A percentile compares a stretch with the other conserved stretches of the same genome.
These are phyloP conservation scores for Ganoderma sinense DNA, from an alignment of 1,284 basidiomycete genomes.

Conservation along the genomic window DNA sequence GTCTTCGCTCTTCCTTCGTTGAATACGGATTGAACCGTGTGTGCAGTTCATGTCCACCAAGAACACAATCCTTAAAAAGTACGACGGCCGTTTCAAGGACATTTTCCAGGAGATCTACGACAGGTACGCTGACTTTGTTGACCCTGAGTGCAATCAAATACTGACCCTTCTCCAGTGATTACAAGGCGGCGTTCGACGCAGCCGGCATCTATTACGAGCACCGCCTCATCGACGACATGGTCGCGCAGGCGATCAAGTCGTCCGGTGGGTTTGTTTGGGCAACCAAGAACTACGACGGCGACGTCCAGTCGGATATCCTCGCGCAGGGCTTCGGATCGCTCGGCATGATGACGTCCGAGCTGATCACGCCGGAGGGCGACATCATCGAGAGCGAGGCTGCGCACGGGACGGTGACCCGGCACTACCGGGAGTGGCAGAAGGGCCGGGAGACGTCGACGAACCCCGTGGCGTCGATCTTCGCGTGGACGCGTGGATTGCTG, in stretches of 20 bases:
- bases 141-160: background rate
- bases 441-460: slow-evolving; percentile 97
- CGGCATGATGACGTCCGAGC: slow-evolving; percentile 98
- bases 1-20: background rate
- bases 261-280: slow-evolving; percentile 98
- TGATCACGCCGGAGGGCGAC: slow-evolving; percentile 95
- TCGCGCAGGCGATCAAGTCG: slow-evolving; percentile 97
- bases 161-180: slow-evolving; percentile 50
- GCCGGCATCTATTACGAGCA: slow-evolving; percentile 97
- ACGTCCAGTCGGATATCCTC: slow-evolving; percentile 92
- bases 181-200: slow-evolving; percentile 85
- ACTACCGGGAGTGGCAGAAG: slow-evolving; percentile 98
- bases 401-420: slow-evolving; percentile 94
- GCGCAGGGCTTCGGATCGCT: slow-evolving; percentile 95
- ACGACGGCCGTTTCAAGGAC: slow-evolving; percentile 99
- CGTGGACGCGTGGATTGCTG: slow-evolving; percentile 95
- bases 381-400: slow-evolving; percentile 94
- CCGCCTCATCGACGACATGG: slow-evolving; percentile 94
- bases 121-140: slow-evolving; percentile 41
- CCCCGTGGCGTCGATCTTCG: slow-evolving; percentile 98
- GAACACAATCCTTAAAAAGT: slow-evolving; percentile 96
- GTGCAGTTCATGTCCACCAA: slow-evolving; percentile 95
- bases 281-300: slow-evolving; percentile 97
- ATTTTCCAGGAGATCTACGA: slow-evolving; percentile 97
- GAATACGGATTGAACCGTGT: background rate